Conservation (phyloP, 371 early-diverging fungal genomes). For the Globomyces sp. region DNA sequence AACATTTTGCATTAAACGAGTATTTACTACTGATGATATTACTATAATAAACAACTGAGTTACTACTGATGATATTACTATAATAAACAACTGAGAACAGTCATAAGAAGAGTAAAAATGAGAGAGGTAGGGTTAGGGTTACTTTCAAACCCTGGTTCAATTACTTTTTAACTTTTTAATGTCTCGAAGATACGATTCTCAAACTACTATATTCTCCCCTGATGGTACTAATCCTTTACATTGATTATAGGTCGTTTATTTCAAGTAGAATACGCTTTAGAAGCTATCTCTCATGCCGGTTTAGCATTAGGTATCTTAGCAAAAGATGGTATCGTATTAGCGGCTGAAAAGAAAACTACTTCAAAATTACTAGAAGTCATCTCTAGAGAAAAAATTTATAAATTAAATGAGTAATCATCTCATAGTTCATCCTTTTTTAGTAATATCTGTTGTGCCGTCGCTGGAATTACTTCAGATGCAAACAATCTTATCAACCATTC, state of each 20-base stretch:
- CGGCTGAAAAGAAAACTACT: conserved; percentile 95
- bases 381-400: conserved; percentile 95
- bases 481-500: conserved; percentile 94
- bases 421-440: conserved; percentile 41
- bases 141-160: conserved; percentile 5
- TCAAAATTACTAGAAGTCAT: conserved; percentile 85
- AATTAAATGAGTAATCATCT: conserved; percentile 78
- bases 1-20: no score
- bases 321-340: conserved; percentile 94
- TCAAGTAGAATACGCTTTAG: conserved; percentile 99
- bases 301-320: conserved; percentile 93
- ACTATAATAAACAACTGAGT: no score
- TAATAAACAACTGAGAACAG: no score
- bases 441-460: conserved; percentile 94
- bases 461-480: conserved; percentile 98
- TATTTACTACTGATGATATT: no score
- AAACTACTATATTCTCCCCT: conserved; percentile 98
- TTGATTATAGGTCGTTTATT: conserved; percentile 84
- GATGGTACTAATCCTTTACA: conserved; percentile 70
- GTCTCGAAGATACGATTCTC: conserved; percentile 96
- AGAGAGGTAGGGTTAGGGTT: no score
- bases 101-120: not conserved
- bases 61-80: no score
- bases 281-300: conserved; percentile 98
- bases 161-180: conserved; percentile 19